Evolutionary conservation across 305 asterid genomes (phyloP).

Genomic region (Fraxinus greggii): DNA sequence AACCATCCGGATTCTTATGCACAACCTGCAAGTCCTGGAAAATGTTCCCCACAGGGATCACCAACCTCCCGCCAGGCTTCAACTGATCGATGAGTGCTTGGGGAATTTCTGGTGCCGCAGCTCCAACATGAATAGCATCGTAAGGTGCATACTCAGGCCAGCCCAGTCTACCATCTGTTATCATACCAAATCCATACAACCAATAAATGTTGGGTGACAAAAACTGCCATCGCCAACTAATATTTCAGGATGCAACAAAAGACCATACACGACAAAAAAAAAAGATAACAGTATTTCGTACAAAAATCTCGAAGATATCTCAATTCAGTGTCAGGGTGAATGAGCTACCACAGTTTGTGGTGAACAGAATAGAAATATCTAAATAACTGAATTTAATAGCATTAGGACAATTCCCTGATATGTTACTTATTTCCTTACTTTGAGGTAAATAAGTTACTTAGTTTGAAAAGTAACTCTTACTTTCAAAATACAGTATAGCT

Average conservation of each 20-base stretch:
- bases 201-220: not conserved
- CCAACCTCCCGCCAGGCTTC: conserved; percentile 96
- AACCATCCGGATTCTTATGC: conserved; percentile 74
- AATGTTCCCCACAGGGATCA: conserved; percentile 83
- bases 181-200: not conserved
- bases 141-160: conserved; percentile 90
- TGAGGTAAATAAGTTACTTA: not conserved
- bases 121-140: conserved; percentile 97
- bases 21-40: conserved; percentile 84
- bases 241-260: not conserved
- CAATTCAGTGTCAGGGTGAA: not conserved
- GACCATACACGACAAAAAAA: not conserved
- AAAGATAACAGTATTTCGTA: not conserved
- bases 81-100: conserved; percentile 75
- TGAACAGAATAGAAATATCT: not conserved
- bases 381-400: not conserved
- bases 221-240: not conserved
- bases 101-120: conserved; percentile 90
- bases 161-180: conserved; percentile 86
- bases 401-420: not conserved
- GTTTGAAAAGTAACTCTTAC: not conserved
- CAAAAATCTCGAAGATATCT: not conserved
- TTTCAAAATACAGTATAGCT: not conserved
- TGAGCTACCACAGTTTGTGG: not conserved
- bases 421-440: not conserved